These are phyloP conservation scores for Blastobotrys serpentis DNA, from an alignment of 1,139 yeast genomes.

Conservation along the genomic window DNA sequence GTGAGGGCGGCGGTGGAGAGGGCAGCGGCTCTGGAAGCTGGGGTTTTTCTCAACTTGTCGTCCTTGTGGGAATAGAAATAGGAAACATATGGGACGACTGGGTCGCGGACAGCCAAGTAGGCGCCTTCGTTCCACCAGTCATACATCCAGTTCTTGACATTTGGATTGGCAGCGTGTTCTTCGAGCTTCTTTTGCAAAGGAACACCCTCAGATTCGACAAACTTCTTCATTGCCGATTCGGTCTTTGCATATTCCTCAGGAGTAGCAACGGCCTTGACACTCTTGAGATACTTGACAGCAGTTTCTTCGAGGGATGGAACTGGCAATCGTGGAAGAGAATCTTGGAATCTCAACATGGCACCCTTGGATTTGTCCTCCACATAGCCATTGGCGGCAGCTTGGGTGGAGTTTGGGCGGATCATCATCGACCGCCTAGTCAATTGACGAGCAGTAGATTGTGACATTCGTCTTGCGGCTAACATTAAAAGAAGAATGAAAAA, in stretches of 20 bases:
- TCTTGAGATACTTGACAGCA: conserved; percentile 62
- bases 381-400: conserved; percentile 27
- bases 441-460: conserved; percentile 14
- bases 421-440: conserved; percentile 13
- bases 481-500: conserved; percentile 5
- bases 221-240: conserved; percentile 61
- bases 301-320: conserved; percentile 81
- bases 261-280: conserved; percentile 67
- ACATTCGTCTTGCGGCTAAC: conserved; percentile 18
- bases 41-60: conserved; percentile 54
- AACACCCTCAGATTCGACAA: conserved; percentile 64
- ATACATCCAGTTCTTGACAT: conserved; percentile 80
- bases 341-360: conserved; percentile 69
- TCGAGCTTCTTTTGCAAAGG: conserved; percentile 65
- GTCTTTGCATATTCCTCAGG: conserved; percentile 58
- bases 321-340: conserved; percentile 77
- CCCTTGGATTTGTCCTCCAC: conserved; percentile 52
- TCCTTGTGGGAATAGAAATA: conserved; percentile 87
- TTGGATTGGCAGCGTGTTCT: conserved; percentile 55
- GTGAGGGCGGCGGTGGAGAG: conserved; percentile 44
- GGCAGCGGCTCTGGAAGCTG: conserved; percentile 72
- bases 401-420: conserved; percentile 35
- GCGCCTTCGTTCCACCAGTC: conserved; percentile 96
- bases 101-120: conserved; percentile 86
- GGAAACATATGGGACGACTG: conserved; percentile 89